phyloP scores from a whole-genome alignment of 768 basidiomycete species.

The Russula dissimulans region DNA sequence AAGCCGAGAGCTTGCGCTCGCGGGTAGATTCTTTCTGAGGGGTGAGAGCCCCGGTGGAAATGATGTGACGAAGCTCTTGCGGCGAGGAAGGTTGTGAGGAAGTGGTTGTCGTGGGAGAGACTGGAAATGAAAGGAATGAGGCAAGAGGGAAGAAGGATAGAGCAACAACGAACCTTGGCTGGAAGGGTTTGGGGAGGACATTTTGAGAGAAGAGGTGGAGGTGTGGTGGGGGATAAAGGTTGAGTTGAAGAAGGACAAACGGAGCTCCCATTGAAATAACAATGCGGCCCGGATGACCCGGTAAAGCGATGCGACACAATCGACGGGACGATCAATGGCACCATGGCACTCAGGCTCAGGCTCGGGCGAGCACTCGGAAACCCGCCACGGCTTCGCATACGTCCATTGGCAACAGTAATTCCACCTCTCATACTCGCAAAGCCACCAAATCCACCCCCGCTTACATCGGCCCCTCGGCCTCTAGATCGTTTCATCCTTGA shows the following conservation, averaged over 20 bases:
- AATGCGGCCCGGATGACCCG: too few species aligned
- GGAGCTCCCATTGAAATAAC: too few species aligned
- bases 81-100: conserved; percentile 19
- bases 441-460: not conserved
- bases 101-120: conserved; percentile 8
- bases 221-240: not conserved
- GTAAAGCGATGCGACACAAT: too few species aligned
- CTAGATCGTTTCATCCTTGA: conserved; percentile 13
- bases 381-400: not conserved
- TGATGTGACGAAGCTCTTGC: conserved; percentile 48
- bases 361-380: not conserved
- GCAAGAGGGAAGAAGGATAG: too few species aligned
- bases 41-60: conserved; percentile 38
- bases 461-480: not conserved
- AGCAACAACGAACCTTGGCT: not conserved
- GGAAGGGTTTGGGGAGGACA: conserved; percentile 11
- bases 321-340: too few species aligned
- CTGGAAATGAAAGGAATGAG: conserved; percentile 6
- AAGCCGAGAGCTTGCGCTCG: conserved; percentile 33
- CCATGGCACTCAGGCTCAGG: not conserved
- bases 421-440: not conserved
- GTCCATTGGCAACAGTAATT: not conserved
- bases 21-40: conserved; percentile 29
- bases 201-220: not conserved
- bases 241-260: not conserved